Evolutionary conservation across 1,139 yeast genomes (phyloP).

Genomic region (Taphrina sp.): DNA sequence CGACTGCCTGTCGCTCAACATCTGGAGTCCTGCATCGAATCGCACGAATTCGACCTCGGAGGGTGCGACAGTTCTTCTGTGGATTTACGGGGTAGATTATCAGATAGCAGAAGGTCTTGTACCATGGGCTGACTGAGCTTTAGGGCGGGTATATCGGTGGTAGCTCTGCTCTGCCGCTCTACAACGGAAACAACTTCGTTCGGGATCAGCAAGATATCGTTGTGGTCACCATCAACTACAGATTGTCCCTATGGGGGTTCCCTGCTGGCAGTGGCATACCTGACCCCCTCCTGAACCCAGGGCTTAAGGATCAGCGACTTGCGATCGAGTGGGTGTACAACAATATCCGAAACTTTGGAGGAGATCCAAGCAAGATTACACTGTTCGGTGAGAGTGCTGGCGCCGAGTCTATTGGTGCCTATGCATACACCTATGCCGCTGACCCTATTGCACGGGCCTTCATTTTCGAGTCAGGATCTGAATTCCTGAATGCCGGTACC

Average conservation of each 20-base stretch:
- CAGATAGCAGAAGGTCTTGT: no score
- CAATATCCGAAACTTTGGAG: conserved; percentile 45
- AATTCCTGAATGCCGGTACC: conserved; percentile 18
- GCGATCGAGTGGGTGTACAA: conserved; percentile 46
- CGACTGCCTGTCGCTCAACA: conserved; percentile 27
- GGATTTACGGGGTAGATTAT: conserved; percentile 22
- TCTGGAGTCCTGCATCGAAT: conserved; percentile 26
- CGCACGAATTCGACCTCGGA: not conserved
- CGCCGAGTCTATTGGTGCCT: conserved; percentile 22
- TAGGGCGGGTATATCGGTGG: conserved; percentile 25
- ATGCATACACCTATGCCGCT: conserved; percentile 18
- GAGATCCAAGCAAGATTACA: conserved; percentile 37
- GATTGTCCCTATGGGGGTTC: conserved; percentile 17
- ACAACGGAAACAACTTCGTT: conserved; percentile 18
- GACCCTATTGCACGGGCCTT: conserved; percentile 27
- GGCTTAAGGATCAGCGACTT: conserved; percentile 44
- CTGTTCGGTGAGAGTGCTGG: conserved; percentile 47
- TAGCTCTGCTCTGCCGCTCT: not conserved
- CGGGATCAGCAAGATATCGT: conserved; percentile 20
- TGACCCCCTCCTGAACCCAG: conserved; percentile 41
- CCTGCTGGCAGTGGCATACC: conserved; percentile 23
- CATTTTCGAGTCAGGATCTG: conserved; percentile 25
- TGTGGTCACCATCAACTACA: conserved; percentile 19
- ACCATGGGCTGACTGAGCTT: no score
- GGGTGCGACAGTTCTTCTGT: conserved; percentile 19